Conservation (phyloP, 176 grass and related monocot genomes). For the Calamus simplicifolius region DNA sequence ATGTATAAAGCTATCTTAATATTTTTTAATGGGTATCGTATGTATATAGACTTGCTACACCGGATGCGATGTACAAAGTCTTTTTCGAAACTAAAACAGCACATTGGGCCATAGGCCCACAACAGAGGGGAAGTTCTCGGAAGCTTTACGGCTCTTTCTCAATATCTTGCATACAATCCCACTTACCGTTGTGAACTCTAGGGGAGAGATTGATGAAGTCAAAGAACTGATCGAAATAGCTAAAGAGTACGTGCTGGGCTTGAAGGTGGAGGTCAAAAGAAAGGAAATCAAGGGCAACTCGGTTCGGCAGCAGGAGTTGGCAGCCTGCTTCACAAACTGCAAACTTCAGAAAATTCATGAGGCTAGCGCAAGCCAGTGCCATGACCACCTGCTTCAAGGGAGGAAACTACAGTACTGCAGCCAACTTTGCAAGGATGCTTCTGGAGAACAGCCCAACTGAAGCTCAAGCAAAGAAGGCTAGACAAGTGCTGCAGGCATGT, state of each 20-base stretch:
- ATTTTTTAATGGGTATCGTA: no score
- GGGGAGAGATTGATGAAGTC: conserved; percentile 90
- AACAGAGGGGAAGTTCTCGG: conserved; percentile 78
- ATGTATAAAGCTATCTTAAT: no score
- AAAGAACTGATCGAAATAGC: conserved; percentile 91
- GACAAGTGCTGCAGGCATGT: conserved; percentile 64
- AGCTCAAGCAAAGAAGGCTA: conserved; percentile 63
- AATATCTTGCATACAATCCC: conserved; percentile 78
- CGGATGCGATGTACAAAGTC: no score
- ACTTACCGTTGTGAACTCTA: conserved; percentile 65
- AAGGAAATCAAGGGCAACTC: conserved; percentile 57
- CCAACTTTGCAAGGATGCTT: conserved; percentile 79
- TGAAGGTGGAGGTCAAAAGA: conserved; percentile 81
- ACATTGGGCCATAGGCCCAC: conserved; percentile 63
- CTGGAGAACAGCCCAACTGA: conserved; percentile 73
- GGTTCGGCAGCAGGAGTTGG: conserved; percentile 55
- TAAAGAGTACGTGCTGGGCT: conserved; percentile 78
- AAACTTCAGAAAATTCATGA: conserved; percentile 77
- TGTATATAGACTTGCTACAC: no score
- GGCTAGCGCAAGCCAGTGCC: conserved; percentile 55
- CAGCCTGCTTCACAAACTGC: conserved; percentile 80
- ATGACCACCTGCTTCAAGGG: conserved; percentile 74
- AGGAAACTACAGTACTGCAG: conserved; percentile 61
- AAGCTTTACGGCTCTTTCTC: conserved; percentile 76
- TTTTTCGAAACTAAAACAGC: no score